These are phyloP conservation scores for Fagopyrum esculentum DNA, from an alignment of 148 eudicot genomes.

Conservation along the genomic window DNA sequence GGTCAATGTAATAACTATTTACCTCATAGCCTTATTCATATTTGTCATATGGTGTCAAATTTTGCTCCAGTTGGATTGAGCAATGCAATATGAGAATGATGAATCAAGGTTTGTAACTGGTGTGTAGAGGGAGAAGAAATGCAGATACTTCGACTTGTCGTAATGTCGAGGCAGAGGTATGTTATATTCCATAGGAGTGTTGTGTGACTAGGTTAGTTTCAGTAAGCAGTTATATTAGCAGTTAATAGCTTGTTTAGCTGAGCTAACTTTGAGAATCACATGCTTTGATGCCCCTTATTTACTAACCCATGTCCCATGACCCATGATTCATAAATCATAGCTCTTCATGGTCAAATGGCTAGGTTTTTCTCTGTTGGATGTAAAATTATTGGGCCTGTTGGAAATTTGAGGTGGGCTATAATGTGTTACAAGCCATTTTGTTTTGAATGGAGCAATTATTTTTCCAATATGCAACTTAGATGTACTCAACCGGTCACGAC, in stretches of 20 bases:
- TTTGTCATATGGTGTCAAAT: neutral
- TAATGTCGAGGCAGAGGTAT: neutral
- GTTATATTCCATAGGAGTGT: neutral
- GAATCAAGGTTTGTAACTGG: neutral
- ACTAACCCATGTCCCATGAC: too few relatives aligned
- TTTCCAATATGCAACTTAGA: too few relatives aligned
- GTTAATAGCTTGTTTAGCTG: neutral
- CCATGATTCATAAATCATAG: neutral
- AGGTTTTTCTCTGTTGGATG: too few relatives aligned
- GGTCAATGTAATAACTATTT: neutral
- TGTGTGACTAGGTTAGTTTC: neutral
- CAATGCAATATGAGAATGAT: neutral
- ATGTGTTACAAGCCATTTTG: too few relatives aligned
- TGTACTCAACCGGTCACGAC: too few relatives aligned
- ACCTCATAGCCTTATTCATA: neutral
- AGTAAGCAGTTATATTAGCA: neutral
- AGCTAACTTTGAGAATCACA: neutral
- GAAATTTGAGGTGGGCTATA: too few relatives aligned
- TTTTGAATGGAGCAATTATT: too few relatives aligned
- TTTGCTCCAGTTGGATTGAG: neutral
- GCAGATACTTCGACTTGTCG: neutral
- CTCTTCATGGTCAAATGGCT: neutral
- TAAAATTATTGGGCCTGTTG: too few relatives aligned
- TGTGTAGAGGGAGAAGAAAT: neutral
- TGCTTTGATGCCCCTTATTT: neutral